These are phyloP conservation scores for Clarireedia homoeocarpa DNA, from an alignment of 2,329 filamentous ascomycete genomes.

Conservation along the genomic window DNA sequence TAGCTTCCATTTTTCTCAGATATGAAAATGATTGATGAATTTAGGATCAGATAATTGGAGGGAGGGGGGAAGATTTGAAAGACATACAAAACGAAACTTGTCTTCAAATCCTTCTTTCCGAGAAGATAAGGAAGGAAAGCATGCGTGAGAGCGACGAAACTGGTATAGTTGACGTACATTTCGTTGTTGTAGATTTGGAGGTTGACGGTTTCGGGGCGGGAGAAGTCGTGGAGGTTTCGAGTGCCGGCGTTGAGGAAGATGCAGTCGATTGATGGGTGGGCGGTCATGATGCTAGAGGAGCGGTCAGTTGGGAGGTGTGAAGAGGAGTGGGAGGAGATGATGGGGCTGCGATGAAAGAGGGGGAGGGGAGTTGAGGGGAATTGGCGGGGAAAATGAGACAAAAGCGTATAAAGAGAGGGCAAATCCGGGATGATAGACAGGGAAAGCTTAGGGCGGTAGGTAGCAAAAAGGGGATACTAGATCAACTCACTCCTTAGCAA, in stretches of 20 bases:
- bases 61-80: background rate
- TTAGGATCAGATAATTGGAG: background rate
- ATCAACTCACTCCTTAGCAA: background rate
- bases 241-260: conserved; percentile 29
- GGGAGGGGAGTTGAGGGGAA: too few relatives aligned
- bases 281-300: background rate
- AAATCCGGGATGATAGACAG: too few relatives aligned
- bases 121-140: conserved; percentile 24
- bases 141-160: conserved; percentile 24
- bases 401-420: too few relatives aligned
- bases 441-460: too few relatives aligned
- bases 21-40: background rate
- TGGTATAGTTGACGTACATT: conserved; percentile 22
- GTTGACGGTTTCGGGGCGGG: conserved; percentile 16
- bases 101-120: conserved; percentile 1
- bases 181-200: background rate
- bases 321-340: too few relatives aligned
- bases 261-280: conserved; percentile 22
- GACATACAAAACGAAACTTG: conserved; percentile 17
- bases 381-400: too few relatives aligned
- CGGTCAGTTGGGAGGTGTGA: too few relatives aligned
- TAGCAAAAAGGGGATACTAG: too few relatives aligned
- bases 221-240: conserved; percentile 20
- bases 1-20: too few relatives aligned
- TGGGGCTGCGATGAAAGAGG: too few relatives aligned